Percentiles rank a stretch among this genome's conserved stretches.
These are phyloP conservation scores for Mycena latifolia DNA, from an alignment of 768 basidiomycete genomes.

Conservation along the genomic window DNA sequence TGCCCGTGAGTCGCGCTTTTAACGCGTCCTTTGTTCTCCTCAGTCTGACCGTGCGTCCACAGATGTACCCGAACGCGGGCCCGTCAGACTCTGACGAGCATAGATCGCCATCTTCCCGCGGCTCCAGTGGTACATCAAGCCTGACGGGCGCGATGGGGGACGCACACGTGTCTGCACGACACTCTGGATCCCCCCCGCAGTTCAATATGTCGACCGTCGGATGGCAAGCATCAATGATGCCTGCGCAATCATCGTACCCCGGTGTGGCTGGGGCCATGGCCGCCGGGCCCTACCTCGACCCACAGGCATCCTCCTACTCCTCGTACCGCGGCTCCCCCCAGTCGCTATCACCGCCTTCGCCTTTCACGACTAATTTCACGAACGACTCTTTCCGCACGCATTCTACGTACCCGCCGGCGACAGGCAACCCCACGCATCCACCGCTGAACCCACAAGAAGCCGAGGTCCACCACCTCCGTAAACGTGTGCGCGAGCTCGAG, in stretches of 20 bases:
- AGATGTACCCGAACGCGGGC: constrained; percentile 43
- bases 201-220: constrained; percentile 31
- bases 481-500: constrained; percentile 74
- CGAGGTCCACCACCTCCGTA: constrained; percentile 68
- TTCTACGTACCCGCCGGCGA: constrained; percentile 32
- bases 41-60: constrained; percentile 35
- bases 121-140: constrained; percentile 60
- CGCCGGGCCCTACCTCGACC: constrained; percentile 21
- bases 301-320: constrained; percentile 45
- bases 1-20: constrained; percentile 47
- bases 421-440: constrained; percentile 31
- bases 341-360: constrained; percentile 53
- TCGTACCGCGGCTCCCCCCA: constrained; percentile 48
- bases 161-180: constrained; percentile 47
- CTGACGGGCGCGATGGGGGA: constrained; percentile 78
- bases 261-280: constrained; percentile 16
- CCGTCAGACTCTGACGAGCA: constrained; percentile 42
- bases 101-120: constrained; percentile 53
- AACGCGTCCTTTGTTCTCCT: constrained; percentile 14
- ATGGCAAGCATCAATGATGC: constrained; percentile 22
- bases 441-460: constrained; percentile 51
- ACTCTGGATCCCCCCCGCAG: constrained; percentile 41
- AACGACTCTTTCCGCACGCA: constrained; percentile 35
- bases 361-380: constrained; percentile 38
- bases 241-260: constrained; percentile 24